These are phyloP conservation scores for Vachellia collinsii DNA, from an alignment of 306 rosid genomes.

Conservation along the genomic window DNA sequence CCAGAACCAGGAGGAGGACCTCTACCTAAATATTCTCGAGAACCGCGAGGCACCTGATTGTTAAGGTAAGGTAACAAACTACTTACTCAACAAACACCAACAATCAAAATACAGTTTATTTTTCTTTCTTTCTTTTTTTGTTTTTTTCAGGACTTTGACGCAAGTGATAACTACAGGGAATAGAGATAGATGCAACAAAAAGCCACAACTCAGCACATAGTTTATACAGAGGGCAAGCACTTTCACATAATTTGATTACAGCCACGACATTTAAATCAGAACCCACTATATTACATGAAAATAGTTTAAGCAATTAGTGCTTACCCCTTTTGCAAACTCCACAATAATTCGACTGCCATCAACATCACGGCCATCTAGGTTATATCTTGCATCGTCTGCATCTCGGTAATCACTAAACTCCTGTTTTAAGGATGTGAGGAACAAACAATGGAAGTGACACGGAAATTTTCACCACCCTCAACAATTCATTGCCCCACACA, in stretches of 20 bases:
- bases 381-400: conserved; percentile 88
- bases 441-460: conserved; percentile 35
- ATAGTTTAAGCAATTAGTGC: conserved; percentile 9
- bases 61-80: neutral
- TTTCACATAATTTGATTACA: neutral
- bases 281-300: neutral
- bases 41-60: conserved; percentile 74
- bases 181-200: too few relatives aligned
- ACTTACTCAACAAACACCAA: neutral
- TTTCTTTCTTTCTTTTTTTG: too few relatives aligned
- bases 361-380: conserved; percentile 75
- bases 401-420: conserved; percentile 85
- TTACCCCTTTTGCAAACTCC: conserved; percentile 73
- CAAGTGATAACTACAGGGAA: neutral
- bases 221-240: neutral
- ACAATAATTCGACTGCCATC: conserved; percentile 79
- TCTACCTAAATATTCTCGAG: conserved; percentile 72
- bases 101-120: neutral
- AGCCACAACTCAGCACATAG: neutral
- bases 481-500: conserved; percentile 25
- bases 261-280: neutral
- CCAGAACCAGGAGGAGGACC: conserved; percentile 94
- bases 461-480: conserved; percentile 34
- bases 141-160: neutral
- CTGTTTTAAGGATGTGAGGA: conserved; percentile 52